These are phyloP conservation scores for Sambucus nigra DNA, from an alignment of 129 eudicot genomes.

Conservation along the genomic window DNA sequence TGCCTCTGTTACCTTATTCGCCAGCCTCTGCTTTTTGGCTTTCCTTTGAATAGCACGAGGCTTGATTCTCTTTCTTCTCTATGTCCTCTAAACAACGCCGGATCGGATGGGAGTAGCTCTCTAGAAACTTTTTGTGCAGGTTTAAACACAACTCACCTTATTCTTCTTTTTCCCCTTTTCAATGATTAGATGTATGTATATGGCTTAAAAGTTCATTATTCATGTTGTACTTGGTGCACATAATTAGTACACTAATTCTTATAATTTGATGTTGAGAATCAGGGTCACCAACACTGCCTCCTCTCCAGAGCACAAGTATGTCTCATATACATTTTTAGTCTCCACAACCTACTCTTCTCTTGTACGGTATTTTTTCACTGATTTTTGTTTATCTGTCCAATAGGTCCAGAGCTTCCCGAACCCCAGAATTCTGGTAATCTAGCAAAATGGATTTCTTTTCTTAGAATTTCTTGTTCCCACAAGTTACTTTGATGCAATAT, in stretches of 20 bases:
- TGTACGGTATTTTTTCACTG: not conserved
- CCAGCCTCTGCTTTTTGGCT: conserved; percentile 27
- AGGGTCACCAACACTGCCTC: conserved; percentile 13
- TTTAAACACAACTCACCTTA: not conserved
- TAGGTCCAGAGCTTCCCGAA: conserved; percentile 8
- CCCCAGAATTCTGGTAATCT: conserved; percentile 6
- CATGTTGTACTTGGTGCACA: too few species aligned
- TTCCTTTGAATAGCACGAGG: conserved; percentile 26
- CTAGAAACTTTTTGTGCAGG: conserved; percentile 30
- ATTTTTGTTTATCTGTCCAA: not conserved
- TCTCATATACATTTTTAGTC: too few species aligned
- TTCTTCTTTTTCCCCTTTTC: too few species aligned
- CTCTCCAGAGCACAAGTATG: conserved; percentile 9
- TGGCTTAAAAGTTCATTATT: not conserved
- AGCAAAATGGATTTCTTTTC: too few species aligned
- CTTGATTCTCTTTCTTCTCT: conserved; percentile 29
- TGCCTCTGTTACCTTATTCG: conserved; percentile 43
- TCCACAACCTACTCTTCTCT: not conserved
- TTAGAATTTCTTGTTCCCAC: too few species aligned
- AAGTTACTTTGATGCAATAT: too few species aligned
- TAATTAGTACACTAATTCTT: too few species aligned
- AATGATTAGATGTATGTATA: too few species aligned
- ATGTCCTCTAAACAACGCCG: conserved; percentile 9
- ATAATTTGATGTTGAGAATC: not conserved
- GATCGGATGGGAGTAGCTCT: conserved; percentile 3